Percentiles rank a stretch among this genome's conserved stretches.
Conservation (phyloP, 495 filamentous ascomycete species). For the Chlorociboria aeruginascens region DNA sequence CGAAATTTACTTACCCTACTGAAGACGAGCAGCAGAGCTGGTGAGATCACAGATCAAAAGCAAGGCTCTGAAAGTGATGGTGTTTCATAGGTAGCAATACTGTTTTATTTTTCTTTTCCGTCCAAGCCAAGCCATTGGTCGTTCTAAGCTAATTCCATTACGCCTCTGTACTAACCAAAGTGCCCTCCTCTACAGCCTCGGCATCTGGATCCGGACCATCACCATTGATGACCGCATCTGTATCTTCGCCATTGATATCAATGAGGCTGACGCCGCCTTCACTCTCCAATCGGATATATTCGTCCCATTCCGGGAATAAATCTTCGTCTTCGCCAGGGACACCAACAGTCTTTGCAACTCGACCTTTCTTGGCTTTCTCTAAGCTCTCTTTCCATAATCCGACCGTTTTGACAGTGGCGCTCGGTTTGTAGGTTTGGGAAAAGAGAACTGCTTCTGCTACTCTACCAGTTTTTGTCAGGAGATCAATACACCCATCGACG, state of each 20-base stretch:
- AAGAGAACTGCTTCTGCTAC: constrained; percentile 81
- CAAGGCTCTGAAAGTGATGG: no score
- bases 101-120: no score
- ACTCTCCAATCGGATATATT: constrained; percentile 71
- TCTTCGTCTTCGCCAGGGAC: constrained; percentile 82
- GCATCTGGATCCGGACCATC: constrained; percentile 4
- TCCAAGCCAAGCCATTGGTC: no score
- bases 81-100: no score
- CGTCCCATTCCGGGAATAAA: constrained; percentile 91
- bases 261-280: constrained; percentile 34
- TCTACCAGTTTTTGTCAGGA: constrained; percentile 67
- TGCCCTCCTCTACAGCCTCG: constrained; percentile 7
- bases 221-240: constrained; percentile 6
- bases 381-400: constrained; percentile 67
- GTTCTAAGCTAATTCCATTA: background rate
- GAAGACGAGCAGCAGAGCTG: no score
- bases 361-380: constrained; percentile 70
- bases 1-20: no score
- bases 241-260: constrained; percentile 11
- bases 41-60: no score
- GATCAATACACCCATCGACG: constrained; percentile 66
- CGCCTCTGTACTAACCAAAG: background rate
- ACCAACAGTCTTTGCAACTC: constrained; percentile 70
- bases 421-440: constrained; percentile 88
- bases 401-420: constrained; percentile 54